Evolutionary conservation across 768 basidiomycete species (phyloP).

Genomic region (Podaxis carcinomalis): DNA sequence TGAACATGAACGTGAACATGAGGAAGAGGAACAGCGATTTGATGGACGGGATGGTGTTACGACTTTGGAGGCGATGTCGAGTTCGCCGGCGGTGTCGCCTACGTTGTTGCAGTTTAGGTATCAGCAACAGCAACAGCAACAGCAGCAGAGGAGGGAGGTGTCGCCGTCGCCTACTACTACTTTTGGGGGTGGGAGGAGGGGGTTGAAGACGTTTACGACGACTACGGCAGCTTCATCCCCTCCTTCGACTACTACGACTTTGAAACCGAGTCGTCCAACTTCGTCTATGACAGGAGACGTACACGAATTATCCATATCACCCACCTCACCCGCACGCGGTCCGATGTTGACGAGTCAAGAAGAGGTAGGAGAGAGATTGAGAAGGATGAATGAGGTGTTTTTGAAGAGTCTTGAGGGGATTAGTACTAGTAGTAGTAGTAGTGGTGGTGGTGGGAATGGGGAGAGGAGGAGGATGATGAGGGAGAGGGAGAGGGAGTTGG

Average conservation of each 20-base stretch:
- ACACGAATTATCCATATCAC: conserved; percentile 14
- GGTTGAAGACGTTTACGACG: background rate
- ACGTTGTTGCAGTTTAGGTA: background rate
- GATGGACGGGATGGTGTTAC: background rate
- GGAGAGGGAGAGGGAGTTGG: conserved; percentile 17
- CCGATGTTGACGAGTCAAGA: conserved; percentile 62
- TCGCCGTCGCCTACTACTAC: no score
- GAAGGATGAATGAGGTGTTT: conserved; percentile 67
- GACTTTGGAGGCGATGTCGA: background rate
- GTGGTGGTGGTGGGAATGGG: conserved; percentile 16
- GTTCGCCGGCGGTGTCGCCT: conserved; percentile 1
- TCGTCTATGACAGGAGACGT: background rate
- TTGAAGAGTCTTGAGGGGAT: conserved; percentile 60
- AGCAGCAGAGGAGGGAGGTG: background rate
- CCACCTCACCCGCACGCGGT: conserved; percentile 29
- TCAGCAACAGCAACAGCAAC: background rate
- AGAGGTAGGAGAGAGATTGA: conserved; percentile 62
- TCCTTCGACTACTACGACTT: background rate
- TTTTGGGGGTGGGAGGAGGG: background rate
- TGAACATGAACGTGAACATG: background rate
- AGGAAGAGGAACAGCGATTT: background rate
- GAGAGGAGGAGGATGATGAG: conserved; percentile 16
- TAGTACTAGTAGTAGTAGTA: conserved; percentile 22
- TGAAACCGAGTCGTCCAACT: background rate
- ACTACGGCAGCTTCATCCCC: background rate